Conservation (phyloP, 169 alveolate genomes). For the Plasmodium vinckei region DNA sequence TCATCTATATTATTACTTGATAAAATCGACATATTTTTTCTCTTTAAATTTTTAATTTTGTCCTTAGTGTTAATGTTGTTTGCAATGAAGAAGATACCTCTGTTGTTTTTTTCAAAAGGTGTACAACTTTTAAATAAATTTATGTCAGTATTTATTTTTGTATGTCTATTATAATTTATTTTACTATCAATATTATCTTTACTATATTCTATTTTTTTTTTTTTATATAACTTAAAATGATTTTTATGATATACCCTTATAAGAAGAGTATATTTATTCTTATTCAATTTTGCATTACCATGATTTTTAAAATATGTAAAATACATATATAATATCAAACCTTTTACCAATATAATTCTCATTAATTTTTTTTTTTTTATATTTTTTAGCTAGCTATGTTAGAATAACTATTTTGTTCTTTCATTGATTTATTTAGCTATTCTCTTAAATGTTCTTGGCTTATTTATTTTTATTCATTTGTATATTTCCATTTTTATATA, state of each 20-base stretch:
- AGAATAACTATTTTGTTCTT: too few relatives aligned
- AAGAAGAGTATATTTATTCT: slow-evolving; percentile 38
- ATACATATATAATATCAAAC: slow-evolving; percentile 20
- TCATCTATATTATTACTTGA: slow-evolving; percentile 22
- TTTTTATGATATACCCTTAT: slow-evolving; percentile 40
- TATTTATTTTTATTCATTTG: too few relatives aligned
- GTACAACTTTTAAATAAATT: neutral
- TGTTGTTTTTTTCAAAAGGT: neutral
- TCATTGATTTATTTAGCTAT: too few relatives aligned
- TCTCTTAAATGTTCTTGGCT: too few relatives aligned
- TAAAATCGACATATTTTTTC: slow-evolving; percentile 21
- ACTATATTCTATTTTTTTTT: slow-evolving; percentile 5
- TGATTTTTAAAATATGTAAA: slow-evolving; percentile 14
- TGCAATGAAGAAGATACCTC: neutral
- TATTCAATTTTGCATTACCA: slow-evolving; percentile 43
- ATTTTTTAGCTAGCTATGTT: neutral
- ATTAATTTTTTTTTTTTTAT: neutral
- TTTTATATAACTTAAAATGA: slow-evolving; percentile 2
- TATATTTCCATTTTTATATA: too few relatives aligned
- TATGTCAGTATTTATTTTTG: too few relatives aligned
- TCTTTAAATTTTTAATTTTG: neutral
- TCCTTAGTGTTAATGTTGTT: slow-evolving; percentile 1
- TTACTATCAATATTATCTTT: neutral
- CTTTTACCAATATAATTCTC: slow-evolving; percentile 3
- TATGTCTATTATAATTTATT: too few relatives aligned